Percentiles rank a stretch among this genome's conserved stretches.
Evolutionary conservation across 2,329 filamentous ascomycete genomes (phyloP).

Genomic region (Colletotrichum sp.): DNA sequence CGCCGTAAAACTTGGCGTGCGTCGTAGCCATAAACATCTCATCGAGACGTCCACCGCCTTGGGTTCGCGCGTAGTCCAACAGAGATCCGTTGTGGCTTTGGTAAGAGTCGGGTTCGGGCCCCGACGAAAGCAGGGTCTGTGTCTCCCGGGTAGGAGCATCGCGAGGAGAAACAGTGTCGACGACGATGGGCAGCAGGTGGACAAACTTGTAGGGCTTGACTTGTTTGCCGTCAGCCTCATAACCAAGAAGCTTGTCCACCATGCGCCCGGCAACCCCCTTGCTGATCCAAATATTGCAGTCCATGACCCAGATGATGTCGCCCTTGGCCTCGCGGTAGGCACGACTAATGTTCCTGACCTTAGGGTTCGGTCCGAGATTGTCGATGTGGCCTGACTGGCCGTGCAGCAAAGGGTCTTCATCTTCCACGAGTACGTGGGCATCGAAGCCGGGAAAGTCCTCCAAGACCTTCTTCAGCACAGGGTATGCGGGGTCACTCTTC

Average conservation of each 20-base stretch:
- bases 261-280: constrained; percentile 82
- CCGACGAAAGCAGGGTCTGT: constrained; percentile 37
- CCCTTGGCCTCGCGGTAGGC: constrained; percentile 88
- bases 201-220: constrained; percentile 83
- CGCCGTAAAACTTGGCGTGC: constrained; percentile 96
- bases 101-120: constrained; percentile 34
- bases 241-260: constrained; percentile 86
- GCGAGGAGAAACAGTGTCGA: constrained; percentile 66
- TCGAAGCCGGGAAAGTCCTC: constrained; percentile 76
- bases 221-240: constrained; percentile 49
- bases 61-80: constrained; percentile 34
- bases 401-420: constrained; percentile 76
- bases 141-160: constrained; percentile 27
- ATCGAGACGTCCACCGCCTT: constrained; percentile 83
- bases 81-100: constrained; percentile 23
- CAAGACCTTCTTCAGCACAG: constrained; percentile 74
- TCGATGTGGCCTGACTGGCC: constrained; percentile 53
- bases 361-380: constrained; percentile 91
- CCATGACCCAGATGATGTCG: constrained; percentile 91
- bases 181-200: constrained; percentile 87
- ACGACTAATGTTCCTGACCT: constrained; percentile 94
- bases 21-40: constrained; percentile 94
- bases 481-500: constrained; percentile 76
- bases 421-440: constrained; percentile 77
- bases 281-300: constrained; percentile 95